Conservation (phyloP, 2,329 filamentous ascomycete genomes). For the Huntiella moniliformis region DNA sequence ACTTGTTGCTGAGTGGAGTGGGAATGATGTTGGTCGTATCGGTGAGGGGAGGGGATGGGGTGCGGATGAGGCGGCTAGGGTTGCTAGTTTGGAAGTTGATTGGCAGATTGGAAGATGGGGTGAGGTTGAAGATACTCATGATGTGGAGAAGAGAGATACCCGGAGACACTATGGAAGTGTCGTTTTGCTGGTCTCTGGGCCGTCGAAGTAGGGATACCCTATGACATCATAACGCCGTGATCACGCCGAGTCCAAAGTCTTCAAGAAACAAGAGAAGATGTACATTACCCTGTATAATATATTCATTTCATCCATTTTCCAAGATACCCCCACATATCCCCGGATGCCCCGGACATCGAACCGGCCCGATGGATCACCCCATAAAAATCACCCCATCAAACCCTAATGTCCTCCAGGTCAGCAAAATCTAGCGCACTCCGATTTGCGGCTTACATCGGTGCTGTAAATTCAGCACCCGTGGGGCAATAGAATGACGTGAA, state of each 20-base stretch:
- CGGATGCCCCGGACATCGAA: too few relatives aligned
- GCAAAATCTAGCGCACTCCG: conserved; percentile 2
- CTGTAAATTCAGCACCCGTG: background rate
- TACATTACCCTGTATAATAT: conserved; percentile 2
- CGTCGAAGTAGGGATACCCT: conserved; percentile 8
- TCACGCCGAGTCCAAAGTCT: too few relatives aligned
- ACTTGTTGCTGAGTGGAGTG: conserved; percentile 73
- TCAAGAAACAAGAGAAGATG: background rate
- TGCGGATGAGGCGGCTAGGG: conserved; percentile 62
- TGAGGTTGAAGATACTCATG: conserved; percentile 94
- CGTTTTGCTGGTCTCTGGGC: conserved; percentile 57
- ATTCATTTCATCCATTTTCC: conserved; percentile 2
- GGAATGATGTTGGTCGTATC: conserved; percentile 31
- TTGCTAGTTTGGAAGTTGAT: conserved; percentile 64
- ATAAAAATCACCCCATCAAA: background rate
- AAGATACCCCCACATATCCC: background rate
- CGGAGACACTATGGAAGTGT: conserved; percentile 75
- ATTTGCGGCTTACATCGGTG: conserved; percentile 5
- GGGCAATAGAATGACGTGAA: background rate
- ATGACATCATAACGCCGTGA: background rate
- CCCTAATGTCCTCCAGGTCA: background rate
- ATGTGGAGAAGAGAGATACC: conserved; percentile 84
- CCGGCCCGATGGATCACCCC: too few relatives aligned
- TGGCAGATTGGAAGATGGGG: conserved; percentile 90
- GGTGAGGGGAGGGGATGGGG: conserved; percentile 37